Percentiles rank a stretch among this genome's conserved stretches.
Evolutionary conservation across 495 filamentous ascomycete genomes (phyloP).

Genomic region (Hyaloscypha hepaticicola): DNA sequence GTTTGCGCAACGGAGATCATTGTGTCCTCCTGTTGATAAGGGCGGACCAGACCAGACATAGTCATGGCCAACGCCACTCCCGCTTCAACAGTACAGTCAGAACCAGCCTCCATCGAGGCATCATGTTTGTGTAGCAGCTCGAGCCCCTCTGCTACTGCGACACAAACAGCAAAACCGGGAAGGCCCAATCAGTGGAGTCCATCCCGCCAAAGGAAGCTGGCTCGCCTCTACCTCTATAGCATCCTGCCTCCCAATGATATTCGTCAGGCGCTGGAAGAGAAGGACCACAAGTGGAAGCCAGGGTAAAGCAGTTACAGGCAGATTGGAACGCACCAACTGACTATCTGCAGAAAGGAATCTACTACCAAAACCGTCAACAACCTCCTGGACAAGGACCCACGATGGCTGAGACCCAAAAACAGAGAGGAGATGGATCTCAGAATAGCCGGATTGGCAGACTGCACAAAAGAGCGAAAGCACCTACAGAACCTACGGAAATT

Average conservation of each 20-base stretch:
- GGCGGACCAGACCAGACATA: neutral
- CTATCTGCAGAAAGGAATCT: neutral
- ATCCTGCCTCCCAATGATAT: conserved; percentile 12
- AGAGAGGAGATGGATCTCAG: conserved; percentile 17
- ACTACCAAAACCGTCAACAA: neutral
- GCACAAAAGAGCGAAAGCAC: neutral
- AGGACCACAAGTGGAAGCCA: conserved; percentile 2
- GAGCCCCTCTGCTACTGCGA: neutral
- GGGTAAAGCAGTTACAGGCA: neutral
- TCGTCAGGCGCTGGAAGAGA: conserved; percentile 3
- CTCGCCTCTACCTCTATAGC: conserved; percentile 11
- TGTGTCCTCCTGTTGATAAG: too few species aligned
- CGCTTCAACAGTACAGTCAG: neutral
- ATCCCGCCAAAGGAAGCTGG: conserved; percentile 2
- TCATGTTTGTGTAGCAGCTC: neutral
- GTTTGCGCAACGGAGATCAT: too few species aligned
- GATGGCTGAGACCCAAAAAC: conserved; percentile 15
- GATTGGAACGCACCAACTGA: neutral
- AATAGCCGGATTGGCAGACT: neutral
- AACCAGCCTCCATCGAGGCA: neutral
- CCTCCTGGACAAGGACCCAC: conserved; percentile 12
- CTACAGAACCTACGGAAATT: neutral
- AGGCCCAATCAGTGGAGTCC: conserved; percentile 1
- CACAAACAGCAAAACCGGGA: neutral
- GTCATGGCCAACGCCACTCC: neutral